Evolutionary conservation across 495 filamentous ascomycete genomes (phyloP), one percentile per base, ranked within the genome.

Genomic region (Cudoniella acicularis): DNA sequence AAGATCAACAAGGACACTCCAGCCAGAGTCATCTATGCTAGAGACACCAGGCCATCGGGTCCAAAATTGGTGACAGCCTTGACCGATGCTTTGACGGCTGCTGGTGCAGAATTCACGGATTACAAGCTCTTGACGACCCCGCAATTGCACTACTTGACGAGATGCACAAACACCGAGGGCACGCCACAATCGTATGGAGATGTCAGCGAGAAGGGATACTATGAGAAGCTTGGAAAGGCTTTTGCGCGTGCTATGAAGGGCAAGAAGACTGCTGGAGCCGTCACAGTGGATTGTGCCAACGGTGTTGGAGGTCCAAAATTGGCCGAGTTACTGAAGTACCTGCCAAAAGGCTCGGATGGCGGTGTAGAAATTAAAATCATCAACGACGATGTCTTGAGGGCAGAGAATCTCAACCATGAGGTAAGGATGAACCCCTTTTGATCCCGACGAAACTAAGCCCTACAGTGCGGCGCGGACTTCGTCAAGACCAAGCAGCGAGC

Each of bases 401-500:
- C 93, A 26, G 91, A 96, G 63, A 82, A 84, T 50, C 76, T 98
- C 63, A 98, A 98, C 71, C 81, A 88, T 25, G 88, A 96, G 67
- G 91, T 92, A 81, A 60, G 79, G 67, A 43, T 6, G 43, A 21
- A 20, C 22, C 45, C 50, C 3, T 47, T 23, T 50, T 23, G 13
- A n/a, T 49, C 1, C 21, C 45, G 51, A n/a, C 51, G 51, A 40
- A 54, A 50, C 67, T 71, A 64, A 67, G 30, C 27, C 25, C 53
- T 62, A 16, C 57, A 95, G 89, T 96, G 91, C 66, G 94, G 94
- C 72, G 94, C 94, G 70, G 94, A 98, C 69, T 97, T 86, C 59
- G 95, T 98, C 60, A 98, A 98, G 73, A 98, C 94, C 11, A 89
- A 90, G 72, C 95, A 98, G 75, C 86, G 92, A 50, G 87, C 90